A percentile compares a stretch with the other conserved stretches of the same genome.
These are phyloP conservation scores for Calocybe gambosa DNA, from an alignment of 1,284 basidiomycete genomes.

Conservation along the genomic window DNA sequence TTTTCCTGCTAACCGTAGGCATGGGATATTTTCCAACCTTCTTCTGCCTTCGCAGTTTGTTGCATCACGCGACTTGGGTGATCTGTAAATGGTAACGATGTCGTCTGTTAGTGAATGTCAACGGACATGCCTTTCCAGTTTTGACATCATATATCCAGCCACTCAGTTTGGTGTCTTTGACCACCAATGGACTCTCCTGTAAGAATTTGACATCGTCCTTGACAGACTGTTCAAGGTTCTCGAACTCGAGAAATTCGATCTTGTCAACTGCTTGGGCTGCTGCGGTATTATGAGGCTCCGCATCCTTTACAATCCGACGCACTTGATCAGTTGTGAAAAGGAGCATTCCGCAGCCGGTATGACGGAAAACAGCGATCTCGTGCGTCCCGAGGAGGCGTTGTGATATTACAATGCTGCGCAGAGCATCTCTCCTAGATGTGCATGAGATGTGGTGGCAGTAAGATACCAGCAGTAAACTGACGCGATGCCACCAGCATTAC, in stretches of 20 bases:
- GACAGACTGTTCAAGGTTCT: slow-evolving; percentile 47
- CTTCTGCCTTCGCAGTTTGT: background rate
- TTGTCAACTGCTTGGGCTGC: slow-evolving; percentile 37
- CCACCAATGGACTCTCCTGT: slow-evolving; percentile 46
- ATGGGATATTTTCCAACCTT: no score
- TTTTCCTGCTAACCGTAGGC: no score
- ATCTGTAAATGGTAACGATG: background rate
- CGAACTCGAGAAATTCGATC: slow-evolving; percentile 57
- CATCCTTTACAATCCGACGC: slow-evolving; percentile 43
- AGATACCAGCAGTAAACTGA: slow-evolving; percentile 25
- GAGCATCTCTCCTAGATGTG: slow-evolving; percentile 46
- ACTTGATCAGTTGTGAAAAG: slow-evolving; percentile 50
- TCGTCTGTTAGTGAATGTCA: background rate
- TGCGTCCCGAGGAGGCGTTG: slow-evolving; percentile 62
- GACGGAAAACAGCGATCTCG: slow-evolving; percentile 61
- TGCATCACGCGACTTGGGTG: slow-evolving; percentile 7
- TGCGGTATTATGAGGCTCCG: slow-evolving; percentile 31
- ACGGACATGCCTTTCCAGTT: slow-evolving; percentile 44
- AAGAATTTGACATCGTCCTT: slow-evolving; percentile 53
- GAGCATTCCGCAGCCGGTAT: slow-evolving; percentile 66
- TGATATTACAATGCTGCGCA: slow-evolving; percentile 63
- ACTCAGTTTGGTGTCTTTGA: slow-evolving; percentile 48
- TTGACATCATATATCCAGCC: slow-evolving; percentile 65
- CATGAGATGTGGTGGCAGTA: background rate
- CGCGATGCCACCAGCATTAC: slow-evolving; percentile 62